A percentile compares a stretch with the other conserved stretches of the same genome.
These are phyloP conservation scores for Verbena officinalis DNA, from an alignment of 257 asterid species.

Conservation along the genomic window DNA sequence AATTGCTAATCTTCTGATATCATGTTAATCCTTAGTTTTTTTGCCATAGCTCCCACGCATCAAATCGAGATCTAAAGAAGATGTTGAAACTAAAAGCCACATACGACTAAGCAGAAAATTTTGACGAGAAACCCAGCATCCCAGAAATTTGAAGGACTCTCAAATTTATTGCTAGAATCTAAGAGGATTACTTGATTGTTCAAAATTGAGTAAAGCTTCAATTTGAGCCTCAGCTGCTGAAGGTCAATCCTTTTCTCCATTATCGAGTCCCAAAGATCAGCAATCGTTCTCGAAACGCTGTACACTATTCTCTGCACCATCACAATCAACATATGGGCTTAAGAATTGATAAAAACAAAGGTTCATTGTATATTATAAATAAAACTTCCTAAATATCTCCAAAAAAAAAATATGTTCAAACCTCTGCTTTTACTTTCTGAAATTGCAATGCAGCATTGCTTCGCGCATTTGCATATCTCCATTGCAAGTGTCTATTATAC, in stretches of 20 bases:
- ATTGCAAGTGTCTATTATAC: slow-evolving; percentile 85
- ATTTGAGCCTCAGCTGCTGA: slow-evolving; percentile 64
- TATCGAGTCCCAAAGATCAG: slow-evolving; percentile 53
- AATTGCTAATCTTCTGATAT: neutral
- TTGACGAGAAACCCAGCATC: slow-evolving; percentile 5
- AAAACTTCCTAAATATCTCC: slow-evolving; percentile 18
- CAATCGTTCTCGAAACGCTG: slow-evolving; percentile 58
- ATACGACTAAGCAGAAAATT: neutral
- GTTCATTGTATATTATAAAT: neutral
- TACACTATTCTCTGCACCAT: slow-evolving; percentile 68
- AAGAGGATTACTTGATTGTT: slow-evolving; percentile 62
- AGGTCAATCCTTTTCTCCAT: slow-evolving; percentile 60
- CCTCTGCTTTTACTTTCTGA: slow-evolving; percentile 81
- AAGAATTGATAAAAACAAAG: neutral
- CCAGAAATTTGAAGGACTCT: slow-evolving; percentile 10
- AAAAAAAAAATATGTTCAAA: slow-evolving; percentile 38
- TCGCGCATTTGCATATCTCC: slow-evolving; percentile 80
- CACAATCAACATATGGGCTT: slow-evolving; percentile 31
- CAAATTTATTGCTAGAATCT: neutral
- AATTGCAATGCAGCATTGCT: slow-evolving; percentile 52
- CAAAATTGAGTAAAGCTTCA: slow-evolving; percentile 64
- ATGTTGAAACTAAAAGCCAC: slow-evolving; percentile 17
- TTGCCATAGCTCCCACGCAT: slow-evolving; percentile 19
- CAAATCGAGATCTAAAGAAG: neutral
- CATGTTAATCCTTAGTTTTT: neutral